Base-by-base conservation (phyloP, 164 flowering plant genomes). In the Protea cynaroides region DNA sequence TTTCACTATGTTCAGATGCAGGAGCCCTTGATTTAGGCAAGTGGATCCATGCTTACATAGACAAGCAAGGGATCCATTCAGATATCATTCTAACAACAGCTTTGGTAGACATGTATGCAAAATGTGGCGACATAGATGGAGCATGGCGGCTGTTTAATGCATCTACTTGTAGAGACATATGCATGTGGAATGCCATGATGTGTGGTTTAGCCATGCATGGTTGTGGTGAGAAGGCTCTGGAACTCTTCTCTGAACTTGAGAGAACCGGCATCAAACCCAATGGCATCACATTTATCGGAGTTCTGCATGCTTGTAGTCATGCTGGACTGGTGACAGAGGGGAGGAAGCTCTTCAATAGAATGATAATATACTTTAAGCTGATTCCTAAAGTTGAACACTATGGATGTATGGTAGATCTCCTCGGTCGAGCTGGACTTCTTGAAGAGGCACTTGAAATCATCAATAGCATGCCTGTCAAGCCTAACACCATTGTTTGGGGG, bases 391-490 rank as follows among this genome's bases (percentile, higher is more conserved):
- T 86, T 40, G 85, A 82, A 76, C 90, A 83, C 63, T 83, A 82
- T 51, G 90, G 87, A 40, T 85, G 90, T 56, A 74, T 83, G 80
- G 87, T 83, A 36, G 86, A 85, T 77, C 79, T 83, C 64, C 77
- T 85, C 8, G 87, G 86, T 25, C 80, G 86, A 71, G 86, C 86
- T 17, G 87, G 90, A 65, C 67, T 57, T 53, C 76, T 86, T 22
- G 68, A 75, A 19, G 79, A 80, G 64, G 87, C 87, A 14, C 59
- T 69, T 49, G 57, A 80, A 34, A 58, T 78, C 52, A 79, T 86
- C 34, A 59, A 74, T 25, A 66, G 57, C 65, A 83, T 86, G 85
- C 85, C 87, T 2, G 56, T 79, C 19, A 68, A 22, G 40, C 85
- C 87, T 13, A 84, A 84, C 61, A 24, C 58, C 23, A 61, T 78